These are phyloP conservation scores for Calonectria fujianensis DNA, from an alignment of 2,329 filamentous ascomycete genomes.

Conservation along the genomic window DNA sequence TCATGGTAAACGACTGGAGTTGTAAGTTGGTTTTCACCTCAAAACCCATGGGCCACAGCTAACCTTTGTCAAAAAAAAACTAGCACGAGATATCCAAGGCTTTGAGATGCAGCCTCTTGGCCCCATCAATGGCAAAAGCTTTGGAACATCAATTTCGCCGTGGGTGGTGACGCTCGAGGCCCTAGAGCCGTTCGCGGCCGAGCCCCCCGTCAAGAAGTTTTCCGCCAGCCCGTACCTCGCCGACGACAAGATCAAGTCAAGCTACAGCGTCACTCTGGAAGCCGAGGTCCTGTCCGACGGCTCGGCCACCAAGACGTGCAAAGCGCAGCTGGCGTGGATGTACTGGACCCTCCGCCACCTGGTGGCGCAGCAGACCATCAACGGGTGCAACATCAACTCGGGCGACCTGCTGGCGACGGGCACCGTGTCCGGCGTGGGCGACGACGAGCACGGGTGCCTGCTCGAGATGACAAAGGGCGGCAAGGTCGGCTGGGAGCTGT, in stretches of 20 bases:
- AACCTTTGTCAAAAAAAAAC: background rate
- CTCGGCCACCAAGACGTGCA: constrained; percentile 27
- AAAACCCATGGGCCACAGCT: constrained; percentile 35
- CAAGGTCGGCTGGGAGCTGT: constrained; percentile 53
- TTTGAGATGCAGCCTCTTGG: constrained; percentile 78
- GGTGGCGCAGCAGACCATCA: constrained; percentile 37
- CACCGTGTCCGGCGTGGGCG: constrained; percentile 61
- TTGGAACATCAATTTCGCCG: constrained; percentile 75
- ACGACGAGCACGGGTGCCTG: constrained; percentile 62
- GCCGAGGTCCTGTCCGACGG: constrained; percentile 54
- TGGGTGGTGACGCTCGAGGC: constrained; percentile 79
- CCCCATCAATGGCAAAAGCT: constrained; percentile 77
- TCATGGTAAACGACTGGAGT: constrained; percentile 78
- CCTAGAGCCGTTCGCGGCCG: constrained; percentile 72
- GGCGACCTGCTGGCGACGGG: constrained; percentile 66
- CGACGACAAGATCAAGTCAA: constrained; percentile 57
- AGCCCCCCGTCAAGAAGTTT: background rate
- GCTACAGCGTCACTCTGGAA: constrained; percentile 58
- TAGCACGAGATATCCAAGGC: constrained; percentile 76
- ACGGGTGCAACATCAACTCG: constrained; percentile 60
- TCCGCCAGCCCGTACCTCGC: constrained; percentile 54
- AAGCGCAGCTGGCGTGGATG: constrained; percentile 46
- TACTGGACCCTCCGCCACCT: constrained; percentile 63
- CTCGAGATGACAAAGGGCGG: constrained; percentile 64
- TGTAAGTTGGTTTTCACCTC: constrained; percentile 63